Base-by-base conservation (phyloP, 805 yeast species). In the Candida easanensis region DNA sequence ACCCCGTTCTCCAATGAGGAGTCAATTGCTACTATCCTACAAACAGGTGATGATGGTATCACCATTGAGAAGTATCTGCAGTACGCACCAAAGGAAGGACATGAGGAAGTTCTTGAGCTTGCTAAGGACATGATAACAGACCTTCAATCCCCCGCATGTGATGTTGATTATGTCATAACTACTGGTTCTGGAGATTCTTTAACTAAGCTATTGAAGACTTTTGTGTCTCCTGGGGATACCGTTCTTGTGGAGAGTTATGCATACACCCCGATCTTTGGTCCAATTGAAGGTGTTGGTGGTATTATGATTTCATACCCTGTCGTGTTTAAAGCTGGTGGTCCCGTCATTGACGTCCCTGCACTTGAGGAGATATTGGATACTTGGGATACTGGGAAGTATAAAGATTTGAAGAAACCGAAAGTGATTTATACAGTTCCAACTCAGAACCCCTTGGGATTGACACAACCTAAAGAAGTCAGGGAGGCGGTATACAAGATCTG, bases 211-310 rank as follows among this genome's bases (percentile, higher is more conserved):
- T 64, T 71, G 19, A 77, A 74, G 32, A 66, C 71, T 1, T 58
- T 77, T n/a, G 58, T 76, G 30, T 76, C 79, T 49, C 68, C 64
- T 14, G 81, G 75, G 6, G 84, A 80, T 48, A 71, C 77, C 1
- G 67, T 82, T 11, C 61, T 83, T 44, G 66, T 79, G 42, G 88
- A 82, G 53, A 87, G 80, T 54, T 81, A 79, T 61, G 79, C 87
- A 0, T 82, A 81, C 56, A 66, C 79, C 0, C 87, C 87, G 1
- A 69, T 80, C 28, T 79, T 37, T 65, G 69, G 49, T 62, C 70
- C 45, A 63, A 74, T 27, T 49, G 36, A 5, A 10, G n/a, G 45
- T 9, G 25, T 41, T 20, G 48, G 48, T 17, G 40, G 32, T 3
- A 56, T 18, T 67, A 76, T 5, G 70, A 66, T 25, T 70, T 82